A percentile compares a stretch with the other conserved stretches of the same genome.
Evolutionary conservation across 202 grass and related monocot species (phyloP).

Genomic region (Hordeum pubiflorum): DNA sequence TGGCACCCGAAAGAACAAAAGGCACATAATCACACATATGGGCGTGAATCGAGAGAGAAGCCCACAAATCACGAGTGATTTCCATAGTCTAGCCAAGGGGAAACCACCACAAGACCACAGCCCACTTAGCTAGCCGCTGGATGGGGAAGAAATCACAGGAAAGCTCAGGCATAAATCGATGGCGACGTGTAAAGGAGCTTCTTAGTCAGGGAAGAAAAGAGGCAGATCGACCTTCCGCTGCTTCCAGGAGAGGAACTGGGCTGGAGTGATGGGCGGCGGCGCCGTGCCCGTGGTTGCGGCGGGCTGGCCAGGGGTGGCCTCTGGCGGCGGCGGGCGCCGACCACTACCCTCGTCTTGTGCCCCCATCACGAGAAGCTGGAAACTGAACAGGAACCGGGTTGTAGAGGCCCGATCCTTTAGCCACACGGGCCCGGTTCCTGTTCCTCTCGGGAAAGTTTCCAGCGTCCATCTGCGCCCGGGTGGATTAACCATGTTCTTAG

Average conservation of each 20-base stretch:
- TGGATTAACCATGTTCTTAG: no score
- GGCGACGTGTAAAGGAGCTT: background rate
- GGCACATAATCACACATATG: background rate
- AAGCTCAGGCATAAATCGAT: background rate
- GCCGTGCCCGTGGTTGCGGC: background rate
- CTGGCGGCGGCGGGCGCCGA: background rate
- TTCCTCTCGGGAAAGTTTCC: no score
- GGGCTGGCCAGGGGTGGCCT: background rate
- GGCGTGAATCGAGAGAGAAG: background rate
- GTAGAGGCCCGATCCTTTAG: no score
- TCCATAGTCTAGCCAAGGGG: background rate
- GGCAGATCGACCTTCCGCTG: conserved; percentile 50
- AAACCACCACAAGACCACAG: background rate
- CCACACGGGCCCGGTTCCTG: no score
- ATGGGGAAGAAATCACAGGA: background rate
- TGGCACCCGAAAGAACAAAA: background rate
- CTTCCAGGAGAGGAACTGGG: conserved; percentile 82
- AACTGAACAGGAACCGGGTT: background rate
- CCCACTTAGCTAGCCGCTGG: background rate
- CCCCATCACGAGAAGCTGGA: conserved; percentile 32
- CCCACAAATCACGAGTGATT: background rate
- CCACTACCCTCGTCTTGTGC: conserved; percentile 24
- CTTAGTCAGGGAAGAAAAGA: background rate
- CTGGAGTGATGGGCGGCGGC: conserved; percentile 33
- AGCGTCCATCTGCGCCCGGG: no score